Evolutionary conservation across 345 rosid species (phyloP).

Genomic region (Durio zibethinus): DNA sequence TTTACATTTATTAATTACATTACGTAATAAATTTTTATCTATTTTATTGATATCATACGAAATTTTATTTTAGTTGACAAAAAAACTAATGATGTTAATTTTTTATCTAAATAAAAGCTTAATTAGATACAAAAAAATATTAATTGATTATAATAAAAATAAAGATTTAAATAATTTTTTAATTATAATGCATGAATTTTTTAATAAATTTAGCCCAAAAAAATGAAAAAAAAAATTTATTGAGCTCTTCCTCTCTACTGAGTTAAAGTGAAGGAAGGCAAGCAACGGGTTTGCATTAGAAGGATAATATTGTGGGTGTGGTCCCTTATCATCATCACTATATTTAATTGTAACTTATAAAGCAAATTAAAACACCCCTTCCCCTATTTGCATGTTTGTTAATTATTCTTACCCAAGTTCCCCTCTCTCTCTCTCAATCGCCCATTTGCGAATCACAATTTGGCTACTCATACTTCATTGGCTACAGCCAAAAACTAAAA

Average conservation of each 20-base stretch:
- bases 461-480: neutral
- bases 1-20: no score
- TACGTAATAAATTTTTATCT: no score
- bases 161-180: no score
- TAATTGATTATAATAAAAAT: no score
- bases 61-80: no score
- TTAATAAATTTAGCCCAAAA: no score
- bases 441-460: neutral
- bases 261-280: neutral
- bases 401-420: neutral
- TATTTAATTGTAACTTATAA: neutral
- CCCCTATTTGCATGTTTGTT: neutral
- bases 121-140: no score
- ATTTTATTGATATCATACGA: no score
- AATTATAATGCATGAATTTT: no score
- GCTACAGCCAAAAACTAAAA: neutral
- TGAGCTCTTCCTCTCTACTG: neutral
- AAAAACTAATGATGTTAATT: no score
- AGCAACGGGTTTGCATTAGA: neutral
- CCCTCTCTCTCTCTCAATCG: neutral
- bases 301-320: neutral
- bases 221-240: no score
- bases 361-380: neutral
- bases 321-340: neutral
- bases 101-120: no score